Base-by-base conservation (phyloP, 2,329 filamentous ascomycete genomes). In the Exophiala sp. region DNA sequence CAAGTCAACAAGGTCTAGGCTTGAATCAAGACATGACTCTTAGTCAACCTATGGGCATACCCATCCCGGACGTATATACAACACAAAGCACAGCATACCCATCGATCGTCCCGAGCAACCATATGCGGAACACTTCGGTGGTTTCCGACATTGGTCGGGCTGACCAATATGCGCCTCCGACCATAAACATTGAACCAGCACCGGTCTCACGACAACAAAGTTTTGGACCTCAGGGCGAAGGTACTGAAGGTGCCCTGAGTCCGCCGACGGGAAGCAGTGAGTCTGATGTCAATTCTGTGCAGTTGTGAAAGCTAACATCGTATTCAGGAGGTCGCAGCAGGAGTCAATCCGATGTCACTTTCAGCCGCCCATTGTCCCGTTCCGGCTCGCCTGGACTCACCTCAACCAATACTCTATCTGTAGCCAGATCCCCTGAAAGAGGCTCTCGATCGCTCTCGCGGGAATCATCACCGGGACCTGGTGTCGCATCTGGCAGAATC, bases 161-260 rank as follows among this genome's bases (percentile, higher is more conserved):
- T 42, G 82, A 85, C 46, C 81, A 88, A 62, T 94, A 95, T 86
- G 87, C 87, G 3, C 89, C 91, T n/a, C 91, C 91, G 0, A 89
- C 91, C 47, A 96, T 96, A 71, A 95, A 94, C 67, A 94, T 96
- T 63, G 89, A 96, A 68, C 91, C 89, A 69, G 91, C 91, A 20
- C 85, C 85, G 7, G 61, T 64, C 8, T 82, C 87, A 48, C 75
- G 81, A 54, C 82, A 82, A 64, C 81, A 78, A 49, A 83, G 78
- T 62, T 87, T 88, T 66, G 87, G 86, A 59, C 80, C 82, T 24
- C 76, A 80, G 16, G 89, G 88, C 29, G 77, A 78, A n/a, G 75
- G 85, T 62, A 72, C 69, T 50, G 84, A 89, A 62, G 89, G 95
- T 68, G 90, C 91, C 3, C 74, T 96, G 58, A 94, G 87, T 47